Evolutionary conservation across 2,329 filamentous ascomycete genomes (phyloP), one percentile per base, ranked within the genome.

Genomic region (Sporothrix euskadiensis): DNA sequence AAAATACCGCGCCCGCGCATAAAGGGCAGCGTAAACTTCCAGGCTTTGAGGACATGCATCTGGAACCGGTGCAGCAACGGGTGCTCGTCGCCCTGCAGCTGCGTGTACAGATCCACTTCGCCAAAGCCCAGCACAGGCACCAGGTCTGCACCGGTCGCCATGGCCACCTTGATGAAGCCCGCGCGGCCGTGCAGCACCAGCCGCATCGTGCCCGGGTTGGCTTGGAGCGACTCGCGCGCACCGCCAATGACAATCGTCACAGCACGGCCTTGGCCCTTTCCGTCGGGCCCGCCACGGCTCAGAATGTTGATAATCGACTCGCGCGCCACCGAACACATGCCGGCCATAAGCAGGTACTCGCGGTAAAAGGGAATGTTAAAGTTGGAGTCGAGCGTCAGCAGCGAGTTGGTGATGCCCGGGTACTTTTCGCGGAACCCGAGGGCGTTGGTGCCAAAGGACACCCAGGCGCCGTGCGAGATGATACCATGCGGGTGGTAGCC

Each of bases 191-290:
- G 90, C 68, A 98, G 86, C 4, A 98, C 91, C 10, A 98, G 87
- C 5, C 90, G 90, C 73, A 98, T 82, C 16, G 87, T 88, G 69
- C 92, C 88, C 0, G 96, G 96, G 75, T 92, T 89, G 0, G 95
- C 94, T 80, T 97, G 93, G 2, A 99, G 89, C 1, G 93, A 96
- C 83, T 99, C 96, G 19, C 94, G 89, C 4, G 96, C 96, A 9
- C 96, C 96, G 69, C 96, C 96, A 59, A 98, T 87, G 22, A 98
- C 96, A 77, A 99, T 97, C 1, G 96, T 98, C 73, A 98, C 97
- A 68, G 93, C 94, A n/a, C 94, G 92, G 19, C 96, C 94, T 90
- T 94, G 95, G 35, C 94, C 95, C 79, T 95, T 91, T 74, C 85
- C 85, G 75, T 97, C 92, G 4, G 84, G 82, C 0, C 94, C 94